Base-by-base conservation (phyloP, 495 filamentous ascomycete species). In the Bathelium albidoporum region DNA sequence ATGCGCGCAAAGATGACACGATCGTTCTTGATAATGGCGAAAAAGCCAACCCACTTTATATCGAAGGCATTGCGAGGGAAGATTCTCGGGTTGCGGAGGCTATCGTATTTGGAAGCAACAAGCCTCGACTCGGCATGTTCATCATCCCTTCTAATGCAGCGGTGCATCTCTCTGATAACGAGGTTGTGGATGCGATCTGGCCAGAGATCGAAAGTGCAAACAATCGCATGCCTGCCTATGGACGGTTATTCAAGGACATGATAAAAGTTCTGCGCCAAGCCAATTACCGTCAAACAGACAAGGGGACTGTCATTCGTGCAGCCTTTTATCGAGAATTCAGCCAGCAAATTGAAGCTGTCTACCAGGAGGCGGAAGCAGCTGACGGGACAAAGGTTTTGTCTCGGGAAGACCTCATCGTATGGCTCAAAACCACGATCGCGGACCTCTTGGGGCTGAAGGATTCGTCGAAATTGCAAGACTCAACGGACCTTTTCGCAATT, bases 1-100 rank as follows among this genome's bases (percentile, higher is more conserved):
- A 82, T 22, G 79, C 77, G 3, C 78, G 87, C 5, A 68, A 82
- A 1, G 88, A 91, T 62, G 85, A 88, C 65, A 76, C 80, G 1
- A 77, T 90, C 16, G 85, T 82, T 0, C 78, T 90, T 9, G 68
- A 81, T 5, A 90, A 83, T 62, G 87, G 87, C 0, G 86, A 89
- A 67, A 91, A 91, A 62, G 79, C 88, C 0, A 74, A 87, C n/a
- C 86, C 87, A 0, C 65, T 87, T 3, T 72, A 78, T 0, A 82
- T 86, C 55, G 87, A 89, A 69, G 81, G 82, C 1, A 70, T 66
- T 1, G 77, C 89, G 26, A 79, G 81, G 58, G 73, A 80, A 24
- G 71, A 82, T 59, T 69, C 73, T 11, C 62, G 80, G 1, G 73
- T 87, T 1, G 70, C 78, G 31, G 87, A 87, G 61, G 82, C 79